Base-by-base conservation (phyloP, 176 grass and related monocot genomes). In the Eremochloa ophiuroides region DNA sequence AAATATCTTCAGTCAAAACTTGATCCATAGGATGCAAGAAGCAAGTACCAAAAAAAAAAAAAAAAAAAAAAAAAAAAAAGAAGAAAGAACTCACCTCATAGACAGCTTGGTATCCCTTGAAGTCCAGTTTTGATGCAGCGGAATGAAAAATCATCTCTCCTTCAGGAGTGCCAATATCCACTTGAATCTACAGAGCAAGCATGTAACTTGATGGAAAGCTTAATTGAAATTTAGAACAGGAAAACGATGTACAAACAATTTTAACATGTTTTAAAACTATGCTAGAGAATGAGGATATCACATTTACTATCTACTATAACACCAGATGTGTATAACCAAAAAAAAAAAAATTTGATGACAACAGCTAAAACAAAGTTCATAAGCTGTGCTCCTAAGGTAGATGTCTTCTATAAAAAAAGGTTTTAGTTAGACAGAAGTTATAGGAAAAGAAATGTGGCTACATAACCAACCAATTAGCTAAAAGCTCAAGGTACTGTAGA, bases 81-180 rank as follows among this genome's bases (percentile, higher is more conserved):
- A 71, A 84, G 56, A 18, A 71, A 80, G 20, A 68, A 86, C 58
- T 40, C 56, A 95, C 95, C 86, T 95, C 86, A 91, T 93, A 91
- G 73, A 93, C 90, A 10, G 84, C 88, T 78, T 83, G 86, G 82
- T 93, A 98, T 84, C 95, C 95, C 70, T 85, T 83, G 85, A 93
- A 98, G 73, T 87, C 86, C 39, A 91, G 79, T 80, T 44, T 91
- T 76, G 95, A 98, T 75, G 88, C 90, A 50, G 71, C 44, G 7
- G 95, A 89, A 77, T 85, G 95, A 78, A 95, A 87, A 76, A 79
- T 71, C 79, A 93, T 83, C 38, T 82, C 84, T 77, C 89, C 83
- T 82, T 89, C 28, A 82, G 81, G 34, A 86, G 84, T 89, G 74
- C 82, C 88, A 88, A 95, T 93, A 56, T 95, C 92, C 82, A 88